phyloP scores from a whole-genome alignment of 164 flowering plant genomes.

The Liriodendron chinense region DNA sequence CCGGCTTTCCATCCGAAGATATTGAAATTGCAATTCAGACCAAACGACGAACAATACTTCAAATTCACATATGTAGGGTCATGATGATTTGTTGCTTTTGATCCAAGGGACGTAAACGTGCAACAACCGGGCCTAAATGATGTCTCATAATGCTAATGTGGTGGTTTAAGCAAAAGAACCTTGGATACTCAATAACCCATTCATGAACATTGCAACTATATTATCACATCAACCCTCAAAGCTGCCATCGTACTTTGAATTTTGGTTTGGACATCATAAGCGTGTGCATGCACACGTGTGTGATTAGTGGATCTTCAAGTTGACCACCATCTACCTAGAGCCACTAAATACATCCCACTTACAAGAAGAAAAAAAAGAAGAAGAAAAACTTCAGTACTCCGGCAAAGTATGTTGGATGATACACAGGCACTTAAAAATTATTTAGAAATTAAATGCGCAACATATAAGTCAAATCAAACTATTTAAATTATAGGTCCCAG shows the following conservation, averaged over 20 bases:
- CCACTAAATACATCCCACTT: conserved; percentile 4
- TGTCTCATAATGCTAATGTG: conserved; percentile 10
- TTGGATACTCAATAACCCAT: not conserved
- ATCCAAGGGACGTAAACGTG: conserved; percentile 9
- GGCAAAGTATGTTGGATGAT: too few species aligned
- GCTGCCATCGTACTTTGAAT: not conserved
- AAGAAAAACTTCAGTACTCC: too few species aligned
- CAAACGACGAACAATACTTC: not conserved
- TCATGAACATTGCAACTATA: not conserved
- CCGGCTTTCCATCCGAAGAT: too few species aligned
- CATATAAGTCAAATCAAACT: not conserved
- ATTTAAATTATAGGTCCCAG: not conserved
- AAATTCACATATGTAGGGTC: not conserved
- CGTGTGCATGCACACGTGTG: conserved; percentile 6
- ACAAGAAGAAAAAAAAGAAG: not conserved
- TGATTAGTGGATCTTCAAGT: not conserved
- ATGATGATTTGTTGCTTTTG: conserved; percentile 1
- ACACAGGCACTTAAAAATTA: too few species aligned
- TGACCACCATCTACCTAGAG: not conserved
- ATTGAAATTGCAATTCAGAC: not conserved
- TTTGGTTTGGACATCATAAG: not conserved
- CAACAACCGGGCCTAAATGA: conserved; percentile 9
- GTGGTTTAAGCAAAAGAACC: conserved; percentile 4
- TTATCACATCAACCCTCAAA: not conserved
- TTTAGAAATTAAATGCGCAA: too few species aligned